phyloP scores from a whole-genome alignment of 352 stramenopile species.

The Thalassiosira ordinaria region DNA sequence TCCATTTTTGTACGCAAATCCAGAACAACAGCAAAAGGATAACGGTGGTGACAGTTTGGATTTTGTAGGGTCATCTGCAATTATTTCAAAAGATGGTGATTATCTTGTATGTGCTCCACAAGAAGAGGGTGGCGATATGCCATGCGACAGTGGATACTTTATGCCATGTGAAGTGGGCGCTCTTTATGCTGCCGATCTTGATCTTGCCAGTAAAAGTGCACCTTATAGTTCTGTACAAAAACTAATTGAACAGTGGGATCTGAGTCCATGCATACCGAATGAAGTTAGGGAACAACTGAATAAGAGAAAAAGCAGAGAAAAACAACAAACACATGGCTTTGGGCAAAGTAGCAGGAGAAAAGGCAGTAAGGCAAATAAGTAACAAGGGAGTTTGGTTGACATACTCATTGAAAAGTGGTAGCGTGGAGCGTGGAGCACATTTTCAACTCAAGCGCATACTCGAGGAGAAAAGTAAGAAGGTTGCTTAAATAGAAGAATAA shows the following conservation, averaged over 20 bases:
- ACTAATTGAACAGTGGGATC: conserved; percentile 24
- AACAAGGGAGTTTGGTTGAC: too few species aligned
- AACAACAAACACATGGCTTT: conserved; percentile 3
- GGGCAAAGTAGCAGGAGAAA: conserved; percentile 1
- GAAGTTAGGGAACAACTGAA: background rate
- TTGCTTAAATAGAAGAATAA: too few species aligned
- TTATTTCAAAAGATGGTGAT: conserved; percentile 16
- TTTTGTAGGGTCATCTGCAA: conserved; percentile 30
- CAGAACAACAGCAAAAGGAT: background rate
- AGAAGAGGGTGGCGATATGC: conserved; percentile 31
- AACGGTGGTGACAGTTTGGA: background rate
- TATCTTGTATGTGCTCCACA: conserved; percentile 23
- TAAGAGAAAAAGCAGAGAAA: background rate
- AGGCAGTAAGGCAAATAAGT: background rate
- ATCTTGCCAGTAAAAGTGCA: background rate
- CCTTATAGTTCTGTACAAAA: background rate
- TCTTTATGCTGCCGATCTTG: conserved; percentile 22
- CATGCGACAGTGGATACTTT: conserved; percentile 17
- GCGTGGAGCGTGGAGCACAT: too few species aligned
- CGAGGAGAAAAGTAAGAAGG: too few species aligned
- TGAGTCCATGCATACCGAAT: conserved; percentile 7
- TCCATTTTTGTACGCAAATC: conserved; percentile 15
- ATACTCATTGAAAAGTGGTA: too few species aligned
- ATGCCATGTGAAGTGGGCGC: conserved; percentile 10
- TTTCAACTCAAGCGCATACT: too few species aligned